phyloP scores from a whole-genome alignment of 345 rosid species.

The Rhizophora apiculata region DNA sequence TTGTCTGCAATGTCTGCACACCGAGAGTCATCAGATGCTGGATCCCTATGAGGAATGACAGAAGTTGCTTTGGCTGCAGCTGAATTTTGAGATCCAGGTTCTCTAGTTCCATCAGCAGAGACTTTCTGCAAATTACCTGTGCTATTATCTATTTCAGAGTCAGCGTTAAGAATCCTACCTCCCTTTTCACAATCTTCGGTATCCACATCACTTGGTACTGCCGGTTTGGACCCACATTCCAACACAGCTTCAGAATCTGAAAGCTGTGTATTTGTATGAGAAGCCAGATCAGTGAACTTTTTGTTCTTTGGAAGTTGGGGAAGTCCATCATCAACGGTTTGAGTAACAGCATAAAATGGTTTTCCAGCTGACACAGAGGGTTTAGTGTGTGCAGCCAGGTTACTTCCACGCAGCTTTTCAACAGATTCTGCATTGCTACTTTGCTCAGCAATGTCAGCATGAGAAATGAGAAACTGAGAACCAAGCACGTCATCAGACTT shows the following conservation, averaged over 20 bases:
- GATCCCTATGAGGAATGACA: conserved; percentile 27
- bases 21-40: conserved; percentile 28
- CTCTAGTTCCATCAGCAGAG: conserved; percentile 17
- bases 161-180: conserved; percentile 30
- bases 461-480: conserved; percentile 57
- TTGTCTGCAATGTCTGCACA: conserved; percentile 9
- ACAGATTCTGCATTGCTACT: conserved; percentile 39
- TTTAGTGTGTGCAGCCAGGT: conserved; percentile 46
- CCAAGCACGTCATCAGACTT: conserved; percentile 74
- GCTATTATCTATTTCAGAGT: conserved; percentile 12
- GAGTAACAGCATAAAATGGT: conserved; percentile 24
- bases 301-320: conserved; percentile 39
- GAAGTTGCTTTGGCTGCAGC: conserved; percentile 26
- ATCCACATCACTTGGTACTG: conserved; percentile 23
- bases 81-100: conserved; percentile 33
- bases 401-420: conserved; percentile 40
- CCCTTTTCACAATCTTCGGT: conserved; percentile 26
- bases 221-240: conserved; percentile 34
- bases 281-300: conserved; percentile 38
- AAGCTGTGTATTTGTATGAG: conserved; percentile 37
- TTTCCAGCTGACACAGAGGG: conserved; percentile 33
- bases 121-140: conserved; percentile 21
- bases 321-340: conserved; percentile 38
- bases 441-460: conserved; percentile 39
- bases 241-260: conserved; percentile 32